Evolutionary conservation across 768 basidiomycete species (phyloP).

Genomic region (Boletus bicolor): DNA sequence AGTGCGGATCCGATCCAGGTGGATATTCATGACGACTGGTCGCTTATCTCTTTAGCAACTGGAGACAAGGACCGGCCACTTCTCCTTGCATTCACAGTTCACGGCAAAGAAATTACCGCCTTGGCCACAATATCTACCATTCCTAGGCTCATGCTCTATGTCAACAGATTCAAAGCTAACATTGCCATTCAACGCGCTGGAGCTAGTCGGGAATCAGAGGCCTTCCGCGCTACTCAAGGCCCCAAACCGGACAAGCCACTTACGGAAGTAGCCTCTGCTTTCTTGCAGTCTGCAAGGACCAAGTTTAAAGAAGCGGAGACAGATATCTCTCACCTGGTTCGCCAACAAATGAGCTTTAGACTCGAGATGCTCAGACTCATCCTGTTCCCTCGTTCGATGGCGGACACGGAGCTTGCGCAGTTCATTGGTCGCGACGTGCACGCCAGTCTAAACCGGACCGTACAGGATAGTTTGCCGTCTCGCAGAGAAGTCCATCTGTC

Average conservation of each 20-base stretch:
- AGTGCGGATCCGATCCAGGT: conserved; percentile 79
- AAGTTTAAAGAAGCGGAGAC: conserved; percentile 67
- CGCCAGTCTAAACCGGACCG: conserved; percentile 66
- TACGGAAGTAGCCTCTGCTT: conserved; percentile 82
- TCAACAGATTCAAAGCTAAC: conserved; percentile 70
- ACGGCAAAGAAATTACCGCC: conserved; percentile 63
- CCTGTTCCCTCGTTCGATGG: conserved; percentile 77
- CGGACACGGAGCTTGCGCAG: conserved; percentile 73
- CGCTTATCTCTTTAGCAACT: conserved; percentile 40
- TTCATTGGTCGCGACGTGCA: conserved; percentile 65
- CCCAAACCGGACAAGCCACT: conserved; percentile 78
- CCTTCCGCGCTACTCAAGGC: conserved; percentile 68
- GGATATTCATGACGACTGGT: conserved; percentile 82
- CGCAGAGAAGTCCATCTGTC: conserved; percentile 67
- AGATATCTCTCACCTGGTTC: conserved; percentile 57
- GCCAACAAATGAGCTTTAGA: conserved; percentile 71
- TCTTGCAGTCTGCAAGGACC: conserved; percentile 70
- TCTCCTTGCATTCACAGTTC: conserved; percentile 71
- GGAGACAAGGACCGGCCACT: conserved; percentile 49
- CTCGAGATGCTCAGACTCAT: conserved; percentile 63
- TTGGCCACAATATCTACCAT: conserved; percentile 72
- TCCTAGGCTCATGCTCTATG: conserved; percentile 71
- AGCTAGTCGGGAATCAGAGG: conserved; percentile 74
- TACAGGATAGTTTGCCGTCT: conserved; percentile 48
- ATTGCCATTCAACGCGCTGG: conserved; percentile 70